Evolutionary conservation across 257 asterid genomes (phyloP).

Genomic region (Nicotiana obtusifolia): DNA sequence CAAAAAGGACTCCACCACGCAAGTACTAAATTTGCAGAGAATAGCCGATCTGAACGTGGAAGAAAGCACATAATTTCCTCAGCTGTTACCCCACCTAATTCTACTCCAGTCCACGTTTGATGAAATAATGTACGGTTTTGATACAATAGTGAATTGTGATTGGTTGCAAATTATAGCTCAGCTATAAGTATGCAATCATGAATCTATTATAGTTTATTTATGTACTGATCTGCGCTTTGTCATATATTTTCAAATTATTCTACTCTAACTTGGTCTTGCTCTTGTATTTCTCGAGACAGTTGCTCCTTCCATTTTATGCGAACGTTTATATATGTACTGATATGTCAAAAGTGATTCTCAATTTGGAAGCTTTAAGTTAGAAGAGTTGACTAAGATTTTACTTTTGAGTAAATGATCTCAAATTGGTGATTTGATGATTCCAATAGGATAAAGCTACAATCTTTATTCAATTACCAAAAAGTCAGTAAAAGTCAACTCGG

Average conservation of each 20-base stretch:
- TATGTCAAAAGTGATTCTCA: too few relatives aligned
- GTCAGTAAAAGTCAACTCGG: too few relatives aligned
- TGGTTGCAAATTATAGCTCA: background rate
- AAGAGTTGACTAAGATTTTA: too few relatives aligned
- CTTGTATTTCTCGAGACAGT: too few relatives aligned
- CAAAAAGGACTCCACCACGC: conserved; percentile 13
- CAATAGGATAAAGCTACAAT: too few relatives aligned
- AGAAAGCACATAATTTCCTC: background rate
- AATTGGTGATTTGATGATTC: too few relatives aligned
- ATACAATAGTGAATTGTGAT: background rate
- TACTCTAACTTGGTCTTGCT: too few relatives aligned
- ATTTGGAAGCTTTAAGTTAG: too few relatives aligned
- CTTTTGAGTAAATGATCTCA: too few relatives aligned
- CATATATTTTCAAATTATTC: background rate
- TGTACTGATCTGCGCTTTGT: background rate
- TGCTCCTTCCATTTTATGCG: too few relatives aligned
- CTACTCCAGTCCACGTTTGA: conserved; percentile 9
- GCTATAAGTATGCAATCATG: background rate
- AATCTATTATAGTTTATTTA: background rate
- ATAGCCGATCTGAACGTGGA: conserved; percentile 22
- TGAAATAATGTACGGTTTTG: background rate
- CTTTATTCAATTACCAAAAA: too few relatives aligned
- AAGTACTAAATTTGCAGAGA: conserved; percentile 13
- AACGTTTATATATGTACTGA: too few relatives aligned
- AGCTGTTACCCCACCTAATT: conserved; percentile 4